Evolutionary conservation across 805 yeast species (phyloP).

Genomic region (Hanseniaspora nectarophila): DNA sequence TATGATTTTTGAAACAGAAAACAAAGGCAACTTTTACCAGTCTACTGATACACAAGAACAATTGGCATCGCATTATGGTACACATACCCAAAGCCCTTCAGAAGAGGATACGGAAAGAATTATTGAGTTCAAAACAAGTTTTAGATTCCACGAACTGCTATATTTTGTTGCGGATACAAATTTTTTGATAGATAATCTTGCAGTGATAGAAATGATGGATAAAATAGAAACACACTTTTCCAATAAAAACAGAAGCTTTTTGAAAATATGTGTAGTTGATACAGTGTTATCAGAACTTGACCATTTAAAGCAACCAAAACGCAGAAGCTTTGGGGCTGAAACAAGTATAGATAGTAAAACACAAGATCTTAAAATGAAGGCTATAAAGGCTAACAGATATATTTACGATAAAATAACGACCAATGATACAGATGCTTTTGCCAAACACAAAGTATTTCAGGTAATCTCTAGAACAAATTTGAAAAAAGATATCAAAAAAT

Average conservation of each 20-base stretch:
- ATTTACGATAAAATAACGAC: constrained; percentile 3
- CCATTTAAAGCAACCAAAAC: background rate
- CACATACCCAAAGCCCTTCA: background rate
- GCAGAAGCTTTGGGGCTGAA: background rate
- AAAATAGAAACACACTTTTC: background rate
- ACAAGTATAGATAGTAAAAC: background rate
- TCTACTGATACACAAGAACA: background rate
- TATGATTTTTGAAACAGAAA: background rate
- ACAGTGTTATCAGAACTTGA: constrained; percentile 12
- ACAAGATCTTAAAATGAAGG: constrained; percentile 1
- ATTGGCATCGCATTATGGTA: background rate
- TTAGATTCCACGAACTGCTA: background rate
- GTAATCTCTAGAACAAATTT: background rate
- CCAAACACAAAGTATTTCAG: background rate
- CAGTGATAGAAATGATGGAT: background rate
- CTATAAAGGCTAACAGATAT: constrained; percentile 10
- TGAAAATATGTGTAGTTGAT: constrained; percentile 12
- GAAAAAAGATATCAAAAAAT: background rate
- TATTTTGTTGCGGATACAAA: constrained; percentile 8
- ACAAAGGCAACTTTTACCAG: background rate
- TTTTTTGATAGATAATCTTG: constrained; percentile 4
- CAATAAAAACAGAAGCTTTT: background rate
- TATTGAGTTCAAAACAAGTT: background rate
- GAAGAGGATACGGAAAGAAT: background rate
- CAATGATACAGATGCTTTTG: background rate